phyloP scores from a whole-genome alignment of 805 yeast species.

The Cyberlindnera lachancei region DNA sequence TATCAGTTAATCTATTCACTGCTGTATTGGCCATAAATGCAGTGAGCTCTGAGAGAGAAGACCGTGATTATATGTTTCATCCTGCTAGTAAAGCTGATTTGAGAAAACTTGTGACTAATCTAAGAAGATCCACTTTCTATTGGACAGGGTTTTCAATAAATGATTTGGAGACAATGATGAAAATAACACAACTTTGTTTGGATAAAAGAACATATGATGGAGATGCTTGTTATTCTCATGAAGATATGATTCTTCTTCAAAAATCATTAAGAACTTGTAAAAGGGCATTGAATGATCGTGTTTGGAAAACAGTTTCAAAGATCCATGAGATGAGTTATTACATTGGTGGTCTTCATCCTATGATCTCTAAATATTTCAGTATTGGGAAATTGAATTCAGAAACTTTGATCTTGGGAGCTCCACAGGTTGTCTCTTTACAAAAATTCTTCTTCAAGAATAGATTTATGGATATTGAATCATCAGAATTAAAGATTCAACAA shows the following conservation, averaged over 20 bases:
- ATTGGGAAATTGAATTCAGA: conserved; percentile 30
- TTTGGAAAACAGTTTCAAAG: conserved; percentile 52
- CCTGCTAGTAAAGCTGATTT: conserved; percentile 46
- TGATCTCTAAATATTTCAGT: conserved; percentile 34
- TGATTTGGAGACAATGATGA: conserved; percentile 47
- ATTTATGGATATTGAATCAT: conserved; percentile 27
- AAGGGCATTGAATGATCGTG: conserved; percentile 40
- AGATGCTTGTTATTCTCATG: conserved; percentile 22
- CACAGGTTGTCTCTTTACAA: conserved; percentile 46
- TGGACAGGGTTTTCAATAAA: conserved; percentile 66
- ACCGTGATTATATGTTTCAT: conserved; percentile 66
- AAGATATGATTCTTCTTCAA: conserved; percentile 36
- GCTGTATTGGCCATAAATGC: conserved; percentile 69
- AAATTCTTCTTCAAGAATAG: conserved; percentile 47
- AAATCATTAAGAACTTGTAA: conserved; percentile 38
- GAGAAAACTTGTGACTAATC: conserved; percentile 48
- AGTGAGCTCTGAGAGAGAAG: conserved; percentile 62
- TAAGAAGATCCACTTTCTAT: conserved; percentile 61
- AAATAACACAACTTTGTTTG: conserved; percentile 39
- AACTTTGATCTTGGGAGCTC: conserved; percentile 48
- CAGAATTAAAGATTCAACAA: conserved; percentile 27
- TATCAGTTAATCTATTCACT: conserved; percentile 56
- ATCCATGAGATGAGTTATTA: conserved; percentile 63
- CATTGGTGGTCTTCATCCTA: conserved; percentile 36
- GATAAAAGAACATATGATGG: conserved; percentile 28